Conservation (phyloP, 345 rosid species). For the Eucalyptus coolabah region DNA sequence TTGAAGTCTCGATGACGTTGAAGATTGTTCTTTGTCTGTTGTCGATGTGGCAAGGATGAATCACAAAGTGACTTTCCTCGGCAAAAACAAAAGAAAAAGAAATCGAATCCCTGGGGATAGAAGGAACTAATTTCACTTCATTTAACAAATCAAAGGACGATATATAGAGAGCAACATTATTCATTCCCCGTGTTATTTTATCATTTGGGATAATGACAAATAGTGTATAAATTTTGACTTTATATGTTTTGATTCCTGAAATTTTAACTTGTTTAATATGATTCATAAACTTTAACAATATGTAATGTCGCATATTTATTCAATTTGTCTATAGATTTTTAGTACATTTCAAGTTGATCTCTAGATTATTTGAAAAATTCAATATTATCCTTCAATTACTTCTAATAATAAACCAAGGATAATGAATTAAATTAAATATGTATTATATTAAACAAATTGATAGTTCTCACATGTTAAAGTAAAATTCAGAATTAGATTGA, state of each 20-base stretch:
- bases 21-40: neutral
- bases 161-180: neutral
- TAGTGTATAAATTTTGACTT: too few species aligned
- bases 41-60: neutral
- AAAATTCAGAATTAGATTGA: too few species aligned
- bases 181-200: neutral
- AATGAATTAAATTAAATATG: too few species aligned
- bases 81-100: neutral
- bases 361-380: too few species aligned
- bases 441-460: too few species aligned
- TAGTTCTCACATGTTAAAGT: fast-evolving
- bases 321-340: too few species aligned
- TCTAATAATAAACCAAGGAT: fast-evolving
- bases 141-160: neutral
- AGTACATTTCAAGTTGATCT: too few species aligned
- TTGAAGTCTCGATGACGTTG: neutral
- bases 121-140: neutral
- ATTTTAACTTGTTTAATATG: too few species aligned
- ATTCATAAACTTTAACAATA: fast-evolving
- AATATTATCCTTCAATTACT: too few species aligned
- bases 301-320: fast-evolving
- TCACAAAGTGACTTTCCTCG: neutral
- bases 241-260: fast-evolving
- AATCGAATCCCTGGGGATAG: neutral
- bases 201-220: too few species aligned